Percentiles rank a stretch among this genome's conserved stretches.
These are phyloP conservation scores for Cucumis hystrix DNA, from an alignment of 306 rosid species.

Conservation along the genomic window DNA sequence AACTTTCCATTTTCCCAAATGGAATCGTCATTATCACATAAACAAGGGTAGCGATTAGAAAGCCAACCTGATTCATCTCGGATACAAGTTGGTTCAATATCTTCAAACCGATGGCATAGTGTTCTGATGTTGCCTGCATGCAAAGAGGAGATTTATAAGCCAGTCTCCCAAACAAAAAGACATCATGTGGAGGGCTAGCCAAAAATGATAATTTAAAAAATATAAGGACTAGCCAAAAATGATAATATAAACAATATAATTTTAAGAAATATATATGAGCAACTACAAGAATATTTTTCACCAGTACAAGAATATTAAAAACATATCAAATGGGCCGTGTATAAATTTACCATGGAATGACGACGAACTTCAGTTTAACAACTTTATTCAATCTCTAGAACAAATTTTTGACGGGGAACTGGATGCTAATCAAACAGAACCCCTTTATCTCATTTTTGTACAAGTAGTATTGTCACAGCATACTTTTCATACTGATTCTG, in stretches of 20 bases:
- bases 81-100: constrained; percentile 88
- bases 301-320: not conserved
- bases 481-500: not conserved
- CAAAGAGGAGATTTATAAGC: constrained; percentile 8
- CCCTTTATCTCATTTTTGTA: not conserved
- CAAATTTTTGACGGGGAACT: not conserved
- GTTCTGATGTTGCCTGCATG: constrained; percentile 78
- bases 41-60: not conserved
- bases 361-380: not conserved
- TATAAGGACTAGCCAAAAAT: too few species aligned
- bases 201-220: not conserved
- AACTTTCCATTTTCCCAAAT: not conserved
- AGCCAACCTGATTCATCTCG: constrained; percentile 94
- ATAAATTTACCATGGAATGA: not conserved
- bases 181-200: not conserved
- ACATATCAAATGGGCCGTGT: not conserved
- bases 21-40: not conserved
- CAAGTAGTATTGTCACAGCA: not conserved
- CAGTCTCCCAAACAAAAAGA: not conserved
- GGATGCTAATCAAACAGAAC: not conserved
- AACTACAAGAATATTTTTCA: not conserved
- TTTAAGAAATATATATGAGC: not conserved
- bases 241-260: not conserved
- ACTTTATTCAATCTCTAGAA: not conserved
- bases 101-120: constrained; percentile 91